Conservation (phyloP, 352 stramenopile genomes). For the Phytophthora meadii region DNA sequence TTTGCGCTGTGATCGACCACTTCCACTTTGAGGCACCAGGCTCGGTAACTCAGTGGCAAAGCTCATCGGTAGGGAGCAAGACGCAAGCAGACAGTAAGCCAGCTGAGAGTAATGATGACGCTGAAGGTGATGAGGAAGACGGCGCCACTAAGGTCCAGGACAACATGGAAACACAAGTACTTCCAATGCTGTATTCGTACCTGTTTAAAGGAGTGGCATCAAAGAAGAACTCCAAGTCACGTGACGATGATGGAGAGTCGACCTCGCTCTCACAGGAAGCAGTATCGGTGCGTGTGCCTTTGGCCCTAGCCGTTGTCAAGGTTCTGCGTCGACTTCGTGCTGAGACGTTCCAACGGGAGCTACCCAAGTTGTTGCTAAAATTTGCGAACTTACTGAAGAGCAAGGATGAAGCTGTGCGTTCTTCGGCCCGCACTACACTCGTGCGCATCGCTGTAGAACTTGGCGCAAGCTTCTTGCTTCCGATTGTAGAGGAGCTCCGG, state of each 20-base stretch:
- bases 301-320: constrained; percentile 97
- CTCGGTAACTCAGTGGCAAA: constrained; percentile 47
- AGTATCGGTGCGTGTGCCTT: constrained; percentile 86
- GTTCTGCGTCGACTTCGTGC: constrained; percentile 94
- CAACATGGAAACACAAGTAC: constrained; percentile 78
- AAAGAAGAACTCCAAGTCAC: constrained; percentile 62
- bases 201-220: constrained; percentile 89
- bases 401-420: constrained; percentile 93
- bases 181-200: constrained; percentile 88
- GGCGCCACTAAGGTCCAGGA: constrained; percentile 74
- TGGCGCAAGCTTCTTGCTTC: constrained; percentile 83
- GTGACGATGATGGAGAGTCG: constrained; percentile 59
- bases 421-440: constrained; percentile 93
- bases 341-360: constrained; percentile 91
- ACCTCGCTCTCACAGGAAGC: constrained; percentile 34
- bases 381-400: constrained; percentile 89
- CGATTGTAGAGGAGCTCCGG: constrained; percentile 85
- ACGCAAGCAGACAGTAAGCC: constrained; percentile 5
- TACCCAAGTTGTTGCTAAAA: constrained; percentile 94
- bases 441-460: constrained; percentile 95
- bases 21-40: constrained; percentile 94
- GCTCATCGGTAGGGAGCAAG: constrained; percentile 7
- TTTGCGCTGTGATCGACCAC: constrained; percentile 96
- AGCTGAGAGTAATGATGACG: constrained; percentile 16
- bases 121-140: constrained; percentile 30